These are phyloP conservation scores for Euclidium syriacum DNA, from an alignment of 345 rosid genomes.

Conservation along the genomic window DNA sequence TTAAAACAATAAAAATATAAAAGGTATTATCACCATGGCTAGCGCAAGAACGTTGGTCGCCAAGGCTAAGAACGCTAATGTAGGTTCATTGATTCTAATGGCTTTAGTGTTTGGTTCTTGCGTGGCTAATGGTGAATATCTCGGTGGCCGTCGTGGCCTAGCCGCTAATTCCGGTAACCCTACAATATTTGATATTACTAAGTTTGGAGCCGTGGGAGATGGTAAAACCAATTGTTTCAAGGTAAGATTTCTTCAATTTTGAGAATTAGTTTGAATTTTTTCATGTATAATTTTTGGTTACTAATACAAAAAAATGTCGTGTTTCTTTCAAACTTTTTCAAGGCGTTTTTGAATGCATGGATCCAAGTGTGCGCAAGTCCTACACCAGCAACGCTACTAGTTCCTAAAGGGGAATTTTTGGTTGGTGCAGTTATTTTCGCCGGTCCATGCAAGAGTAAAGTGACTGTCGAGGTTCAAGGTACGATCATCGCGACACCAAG, in stretches of 20 bases:
- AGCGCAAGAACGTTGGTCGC: slow-evolving; percentile 26
- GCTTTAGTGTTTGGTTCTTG: slow-evolving; percentile 35
- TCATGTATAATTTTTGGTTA: too few species aligned
- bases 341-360: slow-evolving; percentile 59
- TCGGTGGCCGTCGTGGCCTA: slow-evolving; percentile 28
- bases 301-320: background rate
- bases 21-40: slow-evolving; percentile 40
- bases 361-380: slow-evolving; percentile 38
- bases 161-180: slow-evolving; percentile 26
- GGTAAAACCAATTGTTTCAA: slow-evolving; percentile 32
- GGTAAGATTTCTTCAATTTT: slow-evolving; percentile 22
- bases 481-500: slow-evolving; percentile 36
- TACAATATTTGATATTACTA: slow-evolving; percentile 38
- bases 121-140: slow-evolving; percentile 36
- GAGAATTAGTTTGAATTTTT: too few species aligned
- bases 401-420: slow-evolving; percentile 45
- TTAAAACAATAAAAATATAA: slow-evolving; percentile 12
- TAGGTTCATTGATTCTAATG: slow-evolving; percentile 23
- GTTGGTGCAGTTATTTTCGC: slow-evolving; percentile 41
- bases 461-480: slow-evolving; percentile 44
- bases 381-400: slow-evolving; percentile 39
- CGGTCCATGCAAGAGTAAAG: slow-evolving; percentile 52
- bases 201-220: slow-evolving; percentile 40
- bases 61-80: slow-evolving; percentile 10
- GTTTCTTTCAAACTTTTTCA: background rate